Evolutionary conservation across 164 flowering plant species (phyloP).

Genomic region (Nelumbo lutea): DNA sequence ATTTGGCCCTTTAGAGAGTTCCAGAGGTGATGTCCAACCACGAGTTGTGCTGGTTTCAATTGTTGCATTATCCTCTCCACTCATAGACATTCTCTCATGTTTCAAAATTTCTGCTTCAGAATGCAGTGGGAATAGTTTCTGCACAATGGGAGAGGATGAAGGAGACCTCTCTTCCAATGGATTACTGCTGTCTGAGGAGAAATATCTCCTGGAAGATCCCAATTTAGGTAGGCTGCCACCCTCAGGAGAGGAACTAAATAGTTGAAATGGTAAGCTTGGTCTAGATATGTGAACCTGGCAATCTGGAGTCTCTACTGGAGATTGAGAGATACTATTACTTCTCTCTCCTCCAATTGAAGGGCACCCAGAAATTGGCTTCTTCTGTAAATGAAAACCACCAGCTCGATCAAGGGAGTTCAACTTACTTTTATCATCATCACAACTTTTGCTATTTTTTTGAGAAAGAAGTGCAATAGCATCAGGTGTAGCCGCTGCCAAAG

Average conservation of each 20-base stretch:
- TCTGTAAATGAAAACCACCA: conserved; percentile 23
- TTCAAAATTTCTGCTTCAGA: conserved; percentile 34
- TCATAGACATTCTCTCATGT: conserved; percentile 31
- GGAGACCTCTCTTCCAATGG: conserved; percentile 74
- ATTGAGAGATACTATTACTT: conserved; percentile 46
- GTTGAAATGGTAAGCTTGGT: conserved; percentile 55
- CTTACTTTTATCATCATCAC: conserved; percentile 43
- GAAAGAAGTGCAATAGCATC: conserved; percentile 35
- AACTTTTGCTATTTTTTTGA: conserved; percentile 41
- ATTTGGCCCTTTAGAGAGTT: conserved; percentile 49
- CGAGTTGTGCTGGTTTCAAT: conserved; percentile 32
- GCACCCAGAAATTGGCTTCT: conserved; percentile 26
- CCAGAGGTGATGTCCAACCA: conserved; percentile 44
- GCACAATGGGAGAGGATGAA: conserved; percentile 68
- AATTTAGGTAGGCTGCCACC: conserved; percentile 53
- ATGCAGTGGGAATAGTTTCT: conserved; percentile 63
- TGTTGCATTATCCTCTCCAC: conserved; percentile 31
- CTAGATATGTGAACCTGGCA: conserved; percentile 38
- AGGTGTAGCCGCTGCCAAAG: conserved; percentile 34
- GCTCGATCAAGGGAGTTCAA: conserved; percentile 30
- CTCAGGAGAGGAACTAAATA: conserved; percentile 69
- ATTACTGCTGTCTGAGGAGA: conserved; percentile 84
- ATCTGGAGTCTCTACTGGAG: conserved; percentile 56
- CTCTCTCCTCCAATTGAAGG: conserved; percentile 44
- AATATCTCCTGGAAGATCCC: conserved; percentile 52